phyloP scores from a whole-genome alignment of 768 basidiomycete genomes.

The Hortiboletus campestris region DNA sequence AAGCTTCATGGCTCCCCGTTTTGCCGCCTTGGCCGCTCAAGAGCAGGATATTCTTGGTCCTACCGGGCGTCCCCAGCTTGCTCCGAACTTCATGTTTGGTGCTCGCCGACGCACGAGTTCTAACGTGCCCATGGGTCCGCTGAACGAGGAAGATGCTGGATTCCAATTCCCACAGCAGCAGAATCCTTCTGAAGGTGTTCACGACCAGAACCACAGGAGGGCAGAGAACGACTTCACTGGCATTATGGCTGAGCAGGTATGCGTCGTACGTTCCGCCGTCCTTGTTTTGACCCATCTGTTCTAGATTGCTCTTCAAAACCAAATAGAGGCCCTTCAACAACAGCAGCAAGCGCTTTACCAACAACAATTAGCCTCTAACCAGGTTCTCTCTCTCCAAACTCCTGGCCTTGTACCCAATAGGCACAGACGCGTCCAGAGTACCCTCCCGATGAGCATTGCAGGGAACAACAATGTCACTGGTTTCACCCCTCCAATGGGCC shows the following conservation, averaged over 20 bases:
- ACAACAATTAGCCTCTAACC: slow-evolving; percentile 85
- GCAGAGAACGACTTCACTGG: slow-evolving; percentile 75
- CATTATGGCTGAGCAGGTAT: slow-evolving; percentile 94
- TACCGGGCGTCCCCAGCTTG: slow-evolving; percentile 82
- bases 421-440: slow-evolving; percentile 88
- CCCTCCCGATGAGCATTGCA: slow-evolving; percentile 58
- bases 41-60: slow-evolving; percentile 64
- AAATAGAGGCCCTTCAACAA: slow-evolving; percentile 87
- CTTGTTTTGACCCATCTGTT: slow-evolving; percentile 8
- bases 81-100: slow-evolving; percentile 91
- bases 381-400: slow-evolving; percentile 77
- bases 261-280: slow-evolving; percentile 7
- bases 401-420: slow-evolving; percentile 69
- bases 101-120: slow-evolving; percentile 53
- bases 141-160: slow-evolving; percentile 76
- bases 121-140: slow-evolving; percentile 57
- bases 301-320: slow-evolving; percentile 84
- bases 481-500: slow-evolving; percentile 50
- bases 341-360: slow-evolving; percentile 90
- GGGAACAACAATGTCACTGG: slow-evolving; percentile 38
- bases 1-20: slow-evolving; percentile 86
- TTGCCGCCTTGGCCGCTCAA: slow-evolving; percentile 75
- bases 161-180: slow-evolving; percentile 83
- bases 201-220: slow-evolving; percentile 51
- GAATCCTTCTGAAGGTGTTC: slow-evolving; percentile 25